Evolutionary conservation across 1,284 basidiomycete genomes (phyloP), one percentile per base, ranked within the genome.

Genomic region (Porphyrellus sp.): DNA sequence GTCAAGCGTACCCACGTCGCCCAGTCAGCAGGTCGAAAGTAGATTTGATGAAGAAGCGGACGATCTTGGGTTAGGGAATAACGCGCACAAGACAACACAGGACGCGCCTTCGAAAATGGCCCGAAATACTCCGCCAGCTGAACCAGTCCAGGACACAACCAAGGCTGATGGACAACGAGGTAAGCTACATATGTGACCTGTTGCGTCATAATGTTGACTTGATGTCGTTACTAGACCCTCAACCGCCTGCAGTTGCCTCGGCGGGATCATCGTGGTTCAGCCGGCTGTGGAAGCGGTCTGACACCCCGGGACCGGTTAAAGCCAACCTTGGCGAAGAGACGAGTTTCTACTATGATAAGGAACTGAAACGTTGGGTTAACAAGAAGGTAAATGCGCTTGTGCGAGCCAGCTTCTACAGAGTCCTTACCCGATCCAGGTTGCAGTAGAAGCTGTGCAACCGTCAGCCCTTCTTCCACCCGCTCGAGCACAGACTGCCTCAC

Each of bases 281-380:
- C 47, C 80, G 89, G 39, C 82, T 85, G 71, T 93, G 81, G 79
- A 78, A 79, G 72, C 86, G 78, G 45, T 73, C 77, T 21, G 77
- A 79, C 8, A 61, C 75, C 12, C 76, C 83, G 13, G 88, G 78
- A 16, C 92, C 93, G 8, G 75, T 94, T 52, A 89, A 85, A 67
- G 97, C 96, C 16, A 98, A 92, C 61, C 80, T 99, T 21, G 97
- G 97, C 18, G 92, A 99, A 63, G 86, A 96, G 66, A 92, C 81
- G 28, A 79, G 85, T 41, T 96, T 99, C 74, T 91, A 93, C 61
- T 99, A 91, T 69, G 97, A 99, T 71, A 86, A 90, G 63, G 93
- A 98, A 21, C 80, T 89, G 57, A 97, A 97, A 72, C 83, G 89
- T 56, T 99, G 97, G 97, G 87, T 99, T 20, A 95, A 98, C 71